phyloP scores from a whole-genome alignment of 2,329 filamentous ascomycete genomes.

The Sporothrix pseudoabietina region DNA sequence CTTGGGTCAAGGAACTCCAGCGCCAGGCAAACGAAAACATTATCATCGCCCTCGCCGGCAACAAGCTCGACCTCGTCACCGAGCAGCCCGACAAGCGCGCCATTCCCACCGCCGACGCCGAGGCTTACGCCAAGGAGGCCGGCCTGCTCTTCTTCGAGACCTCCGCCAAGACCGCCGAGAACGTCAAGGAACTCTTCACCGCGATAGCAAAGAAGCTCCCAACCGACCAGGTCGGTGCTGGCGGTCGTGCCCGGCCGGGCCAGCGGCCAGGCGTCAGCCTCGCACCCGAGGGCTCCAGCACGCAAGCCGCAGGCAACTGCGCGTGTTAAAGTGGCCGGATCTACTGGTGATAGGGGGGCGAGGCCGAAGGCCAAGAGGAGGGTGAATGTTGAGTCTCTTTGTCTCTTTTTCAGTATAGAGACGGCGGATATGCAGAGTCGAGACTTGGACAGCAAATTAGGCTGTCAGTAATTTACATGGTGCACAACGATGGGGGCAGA shows the following conservation, averaged over 20 bases:
- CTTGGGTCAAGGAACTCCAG: constrained; percentile 98
- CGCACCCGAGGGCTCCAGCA: constrained; percentile 59
- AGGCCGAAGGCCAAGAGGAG: constrained; percentile 15
- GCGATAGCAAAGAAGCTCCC: constrained; percentile 97
- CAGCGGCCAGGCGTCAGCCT: constrained; percentile 63
- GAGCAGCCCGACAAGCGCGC: constrained; percentile 96
- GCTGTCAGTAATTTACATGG: constrained; percentile 19
- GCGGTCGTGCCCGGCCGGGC: constrained; percentile 70
- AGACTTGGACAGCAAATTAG: background rate
- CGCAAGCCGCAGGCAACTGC: constrained; percentile 58
- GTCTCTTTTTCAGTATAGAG: too few species aligned
- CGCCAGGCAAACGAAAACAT: constrained; percentile 99
- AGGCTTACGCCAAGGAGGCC: constrained; percentile 92
- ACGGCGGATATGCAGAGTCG: too few species aligned
- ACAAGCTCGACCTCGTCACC: constrained; percentile 94
- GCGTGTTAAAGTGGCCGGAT: constrained; percentile 53
- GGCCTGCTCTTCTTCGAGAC: constrained; percentile 98
- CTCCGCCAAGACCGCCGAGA: constrained; percentile 95
- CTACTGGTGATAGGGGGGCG: too few species aligned
- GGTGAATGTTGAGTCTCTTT: too few species aligned
- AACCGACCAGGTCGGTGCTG: constrained; percentile 91
- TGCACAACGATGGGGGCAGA: too few species aligned
- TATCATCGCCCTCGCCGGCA: constrained; percentile 95
- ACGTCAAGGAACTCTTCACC: constrained; percentile 93
- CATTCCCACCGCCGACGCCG: constrained; percentile 83